phyloP scores from a whole-genome alignment of 441 rosid genomes.

The Corymbia calophylla region DNA sequence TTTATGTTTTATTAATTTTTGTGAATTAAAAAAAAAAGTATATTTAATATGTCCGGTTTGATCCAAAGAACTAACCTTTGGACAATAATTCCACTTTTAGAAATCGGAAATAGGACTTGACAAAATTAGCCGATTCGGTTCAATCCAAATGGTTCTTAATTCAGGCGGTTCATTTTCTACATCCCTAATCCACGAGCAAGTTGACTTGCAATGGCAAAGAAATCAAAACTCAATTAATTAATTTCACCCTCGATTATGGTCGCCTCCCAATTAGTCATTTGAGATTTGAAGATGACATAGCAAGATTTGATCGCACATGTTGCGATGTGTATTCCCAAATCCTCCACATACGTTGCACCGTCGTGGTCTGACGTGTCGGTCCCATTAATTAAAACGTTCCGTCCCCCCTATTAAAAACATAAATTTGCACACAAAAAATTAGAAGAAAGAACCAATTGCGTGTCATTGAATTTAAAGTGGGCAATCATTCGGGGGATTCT shows the following conservation, averaged over 20 bases:
- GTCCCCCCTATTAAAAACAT: not conserved
- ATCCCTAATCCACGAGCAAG: not conserved
- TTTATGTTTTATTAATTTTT: too few species aligned
- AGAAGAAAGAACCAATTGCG: not conserved
- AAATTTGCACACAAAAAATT: not conserved
- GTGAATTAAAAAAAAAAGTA: too few species aligned
- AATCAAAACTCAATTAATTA: not conserved
- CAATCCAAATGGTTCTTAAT: too few species aligned
- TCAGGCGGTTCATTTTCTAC: too few species aligned
- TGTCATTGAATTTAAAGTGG: not conserved
- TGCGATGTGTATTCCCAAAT: not conserved
- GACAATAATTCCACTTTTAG: too few species aligned
- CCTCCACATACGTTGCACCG: not conserved
- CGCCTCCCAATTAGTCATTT: not conserved
- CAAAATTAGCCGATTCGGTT: too few species aligned
- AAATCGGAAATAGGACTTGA: too few species aligned
- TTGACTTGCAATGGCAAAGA: not conserved
- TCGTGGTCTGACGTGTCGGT: not conserved
- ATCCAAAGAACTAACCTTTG: rapidly evolving
- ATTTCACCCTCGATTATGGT: not conserved
- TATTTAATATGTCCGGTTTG: too few species aligned
- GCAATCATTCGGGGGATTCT: not conserved
- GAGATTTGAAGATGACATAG: not conserved
- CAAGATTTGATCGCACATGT: not conserved
- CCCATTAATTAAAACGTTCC: not conserved